Evolutionary conservation across 352 stramenopile species (phyloP), one percentile per base, ranked within the genome.

Genomic region (Phytophthora sp.): DNA sequence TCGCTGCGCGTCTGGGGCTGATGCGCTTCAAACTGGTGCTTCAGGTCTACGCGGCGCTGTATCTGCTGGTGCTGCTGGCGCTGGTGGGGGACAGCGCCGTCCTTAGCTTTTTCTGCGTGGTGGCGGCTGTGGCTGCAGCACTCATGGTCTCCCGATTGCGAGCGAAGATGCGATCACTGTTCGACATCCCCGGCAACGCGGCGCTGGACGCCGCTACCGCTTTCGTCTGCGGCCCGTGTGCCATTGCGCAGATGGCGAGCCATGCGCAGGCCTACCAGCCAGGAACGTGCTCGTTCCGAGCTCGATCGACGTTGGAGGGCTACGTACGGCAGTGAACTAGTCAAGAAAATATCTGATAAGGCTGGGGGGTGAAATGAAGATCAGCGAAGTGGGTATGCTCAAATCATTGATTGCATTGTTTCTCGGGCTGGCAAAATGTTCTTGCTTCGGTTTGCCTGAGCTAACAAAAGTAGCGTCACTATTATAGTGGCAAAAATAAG

Each of bases 11-110:
- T 1, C 23, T 80, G 46, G 82, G 82, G 8, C 62, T 89, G 17
- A 59, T 79, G 41, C 63, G 62, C 34, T 87, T 84, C 63, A 64
- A 63, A 52, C 41, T 83, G 39, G 80, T 69, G 39, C 58, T 89
- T 28, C 60, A 55, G 12, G 39, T 68, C 9, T 85, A 84, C 45
- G 69, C 9, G 12, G 34, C 54, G 24, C 54, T 71, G 24, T 70
- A 64, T 52, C 34, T 84, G 8, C 17, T 83, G 20, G 63, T 68
- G 18, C 68, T 87, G 37, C 21, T 87, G 42, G 31, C 63, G 2
- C 39, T 57, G 23, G 32, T 76, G 3, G 46, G 52, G 5, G 23
- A 62, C 32, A 68, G 44, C 28, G 38, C 20, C 9, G 46, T 62
- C 17, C 18, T 69, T 23, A 52, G 35, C 28, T 66, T 72, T 35